A percentile compares a stretch with the other conserved stretches of the same genome.
Conservation (phyloP, 805 yeast genomes). For the Hanseniaspora occidentalis region DNA sequence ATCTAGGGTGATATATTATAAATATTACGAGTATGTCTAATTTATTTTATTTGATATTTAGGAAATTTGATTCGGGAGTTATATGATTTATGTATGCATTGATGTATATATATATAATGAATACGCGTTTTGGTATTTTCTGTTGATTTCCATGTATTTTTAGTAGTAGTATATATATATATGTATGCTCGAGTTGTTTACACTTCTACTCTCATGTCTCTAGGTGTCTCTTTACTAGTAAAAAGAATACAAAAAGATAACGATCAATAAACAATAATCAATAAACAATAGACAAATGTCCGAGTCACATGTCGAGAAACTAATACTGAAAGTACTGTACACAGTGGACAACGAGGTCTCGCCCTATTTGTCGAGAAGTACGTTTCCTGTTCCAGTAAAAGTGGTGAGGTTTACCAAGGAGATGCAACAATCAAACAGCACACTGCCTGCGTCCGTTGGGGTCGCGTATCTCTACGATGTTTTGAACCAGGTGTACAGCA, state of each 20-base stretch:
- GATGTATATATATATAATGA: too few relatives aligned
- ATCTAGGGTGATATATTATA: too few relatives aligned
- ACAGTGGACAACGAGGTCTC: constrained; percentile 20
- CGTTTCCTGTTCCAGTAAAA: constrained; percentile 16
- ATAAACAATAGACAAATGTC: not conserved
- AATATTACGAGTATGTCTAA: too few relatives aligned
- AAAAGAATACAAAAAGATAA: not conserved
- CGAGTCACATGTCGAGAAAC: not conserved
- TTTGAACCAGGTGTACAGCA: constrained; percentile 18
- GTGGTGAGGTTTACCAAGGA: not conserved
- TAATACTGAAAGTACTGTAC: constrained; percentile 25
- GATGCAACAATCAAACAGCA: not conserved
- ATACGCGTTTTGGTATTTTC: too few relatives aligned
- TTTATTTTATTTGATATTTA: too few relatives aligned
- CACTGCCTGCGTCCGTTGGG: constrained; percentile 15
- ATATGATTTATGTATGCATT: too few relatives aligned
- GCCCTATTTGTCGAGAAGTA: constrained; percentile 22
- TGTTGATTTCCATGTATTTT: too few relatives aligned
- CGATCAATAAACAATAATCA: not conserved
- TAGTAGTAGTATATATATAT: too few relatives aligned
- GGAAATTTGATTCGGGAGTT: too few relatives aligned
- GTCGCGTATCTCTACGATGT: constrained; percentile 17
- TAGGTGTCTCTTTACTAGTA: too few relatives aligned
- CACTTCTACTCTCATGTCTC: too few relatives aligned
- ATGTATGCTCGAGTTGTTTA: too few relatives aligned